Evolutionary conservation across 331 rosid species (phyloP).

Genomic region (Acacia pycnantha): DNA sequence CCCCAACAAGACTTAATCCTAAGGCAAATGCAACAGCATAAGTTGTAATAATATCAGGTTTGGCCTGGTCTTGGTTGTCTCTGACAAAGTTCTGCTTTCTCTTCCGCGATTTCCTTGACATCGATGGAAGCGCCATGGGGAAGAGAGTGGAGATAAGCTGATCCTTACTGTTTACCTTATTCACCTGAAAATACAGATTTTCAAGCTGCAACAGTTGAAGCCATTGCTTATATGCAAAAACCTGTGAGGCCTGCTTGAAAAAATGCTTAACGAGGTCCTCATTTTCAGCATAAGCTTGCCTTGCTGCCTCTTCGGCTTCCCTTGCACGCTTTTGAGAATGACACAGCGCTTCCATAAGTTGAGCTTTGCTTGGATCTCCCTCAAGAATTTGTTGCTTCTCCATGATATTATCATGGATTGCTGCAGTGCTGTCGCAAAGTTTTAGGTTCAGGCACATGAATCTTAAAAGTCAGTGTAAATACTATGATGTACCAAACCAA

Average conservation of each 20-base stretch:
- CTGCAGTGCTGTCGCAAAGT: slow-evolving; percentile 33
- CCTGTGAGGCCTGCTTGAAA: slow-evolving; percentile 85
- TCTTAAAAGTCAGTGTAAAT: background rate
- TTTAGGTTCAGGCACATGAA: slow-evolving; percentile 24
- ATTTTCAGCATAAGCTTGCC: slow-evolving; percentile 77
- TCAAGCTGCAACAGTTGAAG: slow-evolving; percentile 83
- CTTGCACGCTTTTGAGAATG: slow-evolving; percentile 99
- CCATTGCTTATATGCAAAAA: slow-evolving; percentile 95
- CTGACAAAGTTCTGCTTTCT: slow-evolving; percentile 40
- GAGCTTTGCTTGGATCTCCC: slow-evolving; percentile 55
- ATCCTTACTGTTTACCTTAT: slow-evolving; percentile 45
- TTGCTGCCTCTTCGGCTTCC: slow-evolving; percentile 93
- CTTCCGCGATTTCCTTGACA: slow-evolving; percentile 49
- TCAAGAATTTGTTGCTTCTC: slow-evolving; percentile 38
- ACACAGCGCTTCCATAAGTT: slow-evolving; percentile 79
- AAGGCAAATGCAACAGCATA: slow-evolving; percentile 78
- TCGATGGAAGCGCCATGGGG: slow-evolving; percentile 63
- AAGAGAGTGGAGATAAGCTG: slow-evolving; percentile 48
- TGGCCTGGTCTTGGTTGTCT: slow-evolving; percentile 25
- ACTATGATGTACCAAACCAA: background rate
- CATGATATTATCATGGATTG: slow-evolving; percentile 26
- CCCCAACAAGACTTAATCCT: slow-evolving; percentile 90
- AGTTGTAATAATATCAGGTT: slow-evolving; percentile 49
- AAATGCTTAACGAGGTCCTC: slow-evolving; percentile 75
- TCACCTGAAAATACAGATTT: slow-evolving; percentile 53